Conservation (phyloP, 148 eudicot genomes). For the Selenicereus undatus region DNA sequence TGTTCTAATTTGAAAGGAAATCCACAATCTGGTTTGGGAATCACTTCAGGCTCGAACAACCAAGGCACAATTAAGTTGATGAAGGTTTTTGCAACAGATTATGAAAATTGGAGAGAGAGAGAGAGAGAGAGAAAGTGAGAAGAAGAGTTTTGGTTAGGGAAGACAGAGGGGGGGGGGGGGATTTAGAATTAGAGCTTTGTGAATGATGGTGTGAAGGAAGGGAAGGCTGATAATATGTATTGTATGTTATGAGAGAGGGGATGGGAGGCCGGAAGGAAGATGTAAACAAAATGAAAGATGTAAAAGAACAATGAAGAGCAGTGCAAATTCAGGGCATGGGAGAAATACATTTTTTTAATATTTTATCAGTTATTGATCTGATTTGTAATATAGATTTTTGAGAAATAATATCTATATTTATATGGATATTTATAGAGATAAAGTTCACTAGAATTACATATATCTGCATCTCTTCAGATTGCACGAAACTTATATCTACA, state of each 20-base stretch:
- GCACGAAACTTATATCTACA: too few species aligned
- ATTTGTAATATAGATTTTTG: too few species aligned
- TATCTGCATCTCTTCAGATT: too few species aligned
- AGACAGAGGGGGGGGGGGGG: neutral
- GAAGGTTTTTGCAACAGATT: neutral
- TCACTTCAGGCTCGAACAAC: neutral
- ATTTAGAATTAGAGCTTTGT: neutral
- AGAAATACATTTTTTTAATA: too few species aligned
- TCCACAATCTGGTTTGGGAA: slow-evolving; percentile 15
- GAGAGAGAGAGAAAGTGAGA: neutral
- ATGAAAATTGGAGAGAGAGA: slow-evolving; percentile 6
- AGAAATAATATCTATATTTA: too few species aligned
- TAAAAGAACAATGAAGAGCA: too few species aligned
- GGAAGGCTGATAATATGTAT: slow-evolving; percentile 14
- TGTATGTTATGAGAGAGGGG: neutral
- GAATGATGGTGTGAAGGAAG: slow-evolving; percentile 21
- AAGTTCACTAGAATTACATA: too few species aligned
- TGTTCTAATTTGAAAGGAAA: neutral
- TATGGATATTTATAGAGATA: too few species aligned
- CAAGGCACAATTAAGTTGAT: slow-evolving; percentile 1
- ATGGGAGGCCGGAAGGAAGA: neutral
- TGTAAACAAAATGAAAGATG: neutral
- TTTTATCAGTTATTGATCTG: too few species aligned
- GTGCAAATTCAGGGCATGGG: too few species aligned
- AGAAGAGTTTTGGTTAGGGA: slow-evolving; percentile 16